Evolutionary conservation across 495 filamentous ascomycete genomes (phyloP).

Genomic region (Xylona heveae): DNA sequence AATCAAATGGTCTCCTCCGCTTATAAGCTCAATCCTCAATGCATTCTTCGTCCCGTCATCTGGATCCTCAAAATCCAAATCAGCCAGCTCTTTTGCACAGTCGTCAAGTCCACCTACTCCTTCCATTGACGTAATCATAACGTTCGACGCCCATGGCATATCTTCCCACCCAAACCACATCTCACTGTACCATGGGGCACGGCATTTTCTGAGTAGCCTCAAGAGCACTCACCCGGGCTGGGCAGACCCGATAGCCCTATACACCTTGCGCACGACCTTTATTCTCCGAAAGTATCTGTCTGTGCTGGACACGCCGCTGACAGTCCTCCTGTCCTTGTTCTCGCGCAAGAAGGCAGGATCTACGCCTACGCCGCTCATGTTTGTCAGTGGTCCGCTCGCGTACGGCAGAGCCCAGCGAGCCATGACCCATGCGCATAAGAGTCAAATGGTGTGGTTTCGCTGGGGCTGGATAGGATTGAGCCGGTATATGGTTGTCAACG

Average conservation of each 20-base stretch:
- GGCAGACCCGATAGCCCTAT: slow-evolving; percentile 46
- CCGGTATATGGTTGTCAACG: slow-evolving; percentile 91
- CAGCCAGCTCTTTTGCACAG: no score
- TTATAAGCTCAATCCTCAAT: slow-evolving; percentile 48
- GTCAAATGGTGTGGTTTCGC: slow-evolving; percentile 97
- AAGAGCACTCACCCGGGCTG: slow-evolving; percentile 43
- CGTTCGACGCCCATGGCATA: slow-evolving; percentile 65
- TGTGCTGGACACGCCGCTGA: slow-evolving; percentile 49
- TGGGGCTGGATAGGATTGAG: slow-evolving; percentile 88
- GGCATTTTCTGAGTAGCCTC: slow-evolving; percentile 40
- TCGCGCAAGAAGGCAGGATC: slow-evolving; percentile 18
- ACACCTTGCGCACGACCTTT: slow-evolving; percentile 53
- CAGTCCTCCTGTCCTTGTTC: slow-evolving; percentile 25
- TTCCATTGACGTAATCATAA: slow-evolving; percentile 63
- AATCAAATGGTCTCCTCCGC: slow-evolving; percentile 42
- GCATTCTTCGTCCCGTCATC: slow-evolving; percentile 1
- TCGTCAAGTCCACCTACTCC: slow-evolving; percentile 26
- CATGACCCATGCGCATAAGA: slow-evolving; percentile 74
- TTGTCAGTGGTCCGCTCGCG: slow-evolving; percentile 38
- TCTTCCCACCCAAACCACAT: slow-evolving; percentile 84
- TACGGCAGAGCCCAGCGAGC: slow-evolving; percentile 54
- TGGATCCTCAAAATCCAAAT: slow-evolving; percentile 4
- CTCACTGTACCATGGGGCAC: slow-evolving; percentile 62
- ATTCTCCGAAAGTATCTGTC: slow-evolving; percentile 61
- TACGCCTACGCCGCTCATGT: slow-evolving; percentile 35